phyloP scores from a whole-genome alignment of 2,329 filamentous ascomycete species.

The Monosporascus cannonballus region DNA sequence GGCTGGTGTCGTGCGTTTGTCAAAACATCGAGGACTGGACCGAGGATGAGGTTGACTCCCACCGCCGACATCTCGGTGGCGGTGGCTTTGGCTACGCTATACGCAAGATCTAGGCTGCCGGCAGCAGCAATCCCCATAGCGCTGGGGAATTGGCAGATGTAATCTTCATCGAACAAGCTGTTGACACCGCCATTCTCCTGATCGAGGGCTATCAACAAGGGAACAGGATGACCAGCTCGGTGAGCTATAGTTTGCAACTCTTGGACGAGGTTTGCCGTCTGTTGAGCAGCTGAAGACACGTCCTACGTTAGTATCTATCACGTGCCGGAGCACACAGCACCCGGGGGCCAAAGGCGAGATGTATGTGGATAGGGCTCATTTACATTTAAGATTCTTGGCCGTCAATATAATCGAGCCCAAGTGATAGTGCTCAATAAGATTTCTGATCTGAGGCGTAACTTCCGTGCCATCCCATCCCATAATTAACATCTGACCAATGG shows the following conservation, averaged over 20 bases:
- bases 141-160: constrained; percentile 93
- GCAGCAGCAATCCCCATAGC: constrained; percentile 96
- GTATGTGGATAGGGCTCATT: constrained; percentile 19
- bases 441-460: constrained; percentile 75
- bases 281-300: constrained; percentile 65
- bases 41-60: constrained; percentile 92
- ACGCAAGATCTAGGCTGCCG: constrained; percentile 76
- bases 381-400: constrained; percentile 81
- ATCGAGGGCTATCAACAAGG: constrained; percentile 83
- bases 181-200: constrained; percentile 99
- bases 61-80: constrained; percentile 88
- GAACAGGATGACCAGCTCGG: constrained; percentile 82
- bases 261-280: constrained; percentile 80
- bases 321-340: constrained; percentile 1
- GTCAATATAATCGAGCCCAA: constrained; percentile 82
- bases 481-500: constrained; percentile 71
- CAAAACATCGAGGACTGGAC: constrained; percentile 86
- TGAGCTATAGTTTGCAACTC: constrained; percentile 90
- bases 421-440: constrained; percentile 76
- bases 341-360: constrained; percentile 1
- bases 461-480: constrained; percentile 84
- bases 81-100: constrained; percentile 86
- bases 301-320: constrained; percentile 25
- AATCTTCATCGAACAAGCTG: constrained; percentile 91
- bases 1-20: constrained; percentile 91